These are phyloP conservation scores for Murraya koenigii DNA, from an alignment of 345 rosid genomes.

Conservation along the genomic window DNA sequence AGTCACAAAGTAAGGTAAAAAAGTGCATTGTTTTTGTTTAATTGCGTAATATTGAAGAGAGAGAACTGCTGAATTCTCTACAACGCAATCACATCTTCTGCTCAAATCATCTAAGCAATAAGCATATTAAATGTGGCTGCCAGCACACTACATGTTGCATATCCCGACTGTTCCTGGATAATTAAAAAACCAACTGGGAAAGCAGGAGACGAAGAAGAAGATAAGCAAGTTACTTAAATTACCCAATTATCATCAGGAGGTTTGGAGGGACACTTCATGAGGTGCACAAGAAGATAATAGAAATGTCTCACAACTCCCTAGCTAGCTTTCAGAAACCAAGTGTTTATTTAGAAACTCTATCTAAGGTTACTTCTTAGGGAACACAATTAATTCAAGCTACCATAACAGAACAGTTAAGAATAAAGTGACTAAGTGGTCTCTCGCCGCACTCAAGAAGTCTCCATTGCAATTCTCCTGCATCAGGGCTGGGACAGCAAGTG, in stretches of 20 bases:
- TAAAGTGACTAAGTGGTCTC: slow-evolving; percentile 63
- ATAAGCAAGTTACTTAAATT: slow-evolving; percentile 5
- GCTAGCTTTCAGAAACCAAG: neutral
- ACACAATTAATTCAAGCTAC: slow-evolving; percentile 37
- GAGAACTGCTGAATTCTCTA: neutral
- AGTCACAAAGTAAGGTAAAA: too few relatives aligned
- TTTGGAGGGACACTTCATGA: slow-evolving; percentile 1
- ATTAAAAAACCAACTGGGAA: neutral
- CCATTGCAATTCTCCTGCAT: slow-evolving; percentile 53
- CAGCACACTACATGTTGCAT: neutral
- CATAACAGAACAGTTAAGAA: slow-evolving; percentile 83
- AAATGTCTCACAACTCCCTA: slow-evolving; percentile 12
- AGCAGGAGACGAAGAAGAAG: neutral
- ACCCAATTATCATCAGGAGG: slow-evolving; percentile 2
- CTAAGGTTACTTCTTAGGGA: slow-evolving; percentile 2
- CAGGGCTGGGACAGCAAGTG: slow-evolving; percentile 57
- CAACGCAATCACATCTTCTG: neutral
- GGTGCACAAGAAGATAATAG: neutral
- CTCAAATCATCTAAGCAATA: neutral
- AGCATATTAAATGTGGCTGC: neutral
- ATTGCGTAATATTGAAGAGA: too few relatives aligned
- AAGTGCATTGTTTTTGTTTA: too few relatives aligned
- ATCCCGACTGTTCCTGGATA: neutral
- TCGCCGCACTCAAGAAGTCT: slow-evolving; percentile 48
- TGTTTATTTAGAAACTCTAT: slow-evolving; percentile 12